These are phyloP conservation scores for Cunninghamia lanceolata DNA, from an alignment of 75 land plant species.

Conservation along the genomic window DNA sequence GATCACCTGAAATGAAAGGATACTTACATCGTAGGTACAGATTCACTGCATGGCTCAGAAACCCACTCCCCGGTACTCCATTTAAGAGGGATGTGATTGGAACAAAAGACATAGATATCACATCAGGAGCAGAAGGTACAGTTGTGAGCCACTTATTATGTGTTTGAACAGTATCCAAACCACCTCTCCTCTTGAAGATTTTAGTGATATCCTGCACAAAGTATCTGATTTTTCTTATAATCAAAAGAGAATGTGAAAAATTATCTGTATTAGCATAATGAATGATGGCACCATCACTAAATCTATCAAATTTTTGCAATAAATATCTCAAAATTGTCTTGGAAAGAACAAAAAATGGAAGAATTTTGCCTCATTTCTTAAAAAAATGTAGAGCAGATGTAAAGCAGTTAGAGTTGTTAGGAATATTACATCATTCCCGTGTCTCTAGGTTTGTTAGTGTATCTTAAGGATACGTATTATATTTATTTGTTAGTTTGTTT, in stretches of 20 bases:
- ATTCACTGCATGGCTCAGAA: constrained; percentile 78
- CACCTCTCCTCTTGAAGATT: constrained; percentile 57
- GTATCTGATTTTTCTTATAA: neutral
- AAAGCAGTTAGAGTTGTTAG: too few relatives aligned
- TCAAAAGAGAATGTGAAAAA: neutral
- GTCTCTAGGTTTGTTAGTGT: too few relatives aligned
- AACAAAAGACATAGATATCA: constrained; percentile 75
- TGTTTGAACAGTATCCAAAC: constrained; percentile 36
- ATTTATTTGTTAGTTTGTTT: too few relatives aligned
- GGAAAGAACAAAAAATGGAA: neutral
- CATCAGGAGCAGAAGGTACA: constrained; percentile 61
- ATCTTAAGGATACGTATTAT: too few relatives aligned
- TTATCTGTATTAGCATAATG: neutral
- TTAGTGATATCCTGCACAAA: constrained; percentile 48
- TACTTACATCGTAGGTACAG: constrained; percentile 77
- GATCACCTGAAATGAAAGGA: constrained; percentile 1
- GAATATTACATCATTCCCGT: too few relatives aligned
- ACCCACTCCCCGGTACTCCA: constrained; percentile 77
- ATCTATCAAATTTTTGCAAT: neutral
- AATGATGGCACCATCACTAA: neutral
- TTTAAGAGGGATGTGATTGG: constrained; percentile 74
- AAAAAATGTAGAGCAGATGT: neutral
- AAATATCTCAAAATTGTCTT: neutral
- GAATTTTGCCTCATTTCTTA: constrained; percentile 13
- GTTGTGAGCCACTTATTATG: constrained; percentile 72